Conservation (phyloP, 768 basidiomycete genomes). For the Suillus americanus region DNA sequence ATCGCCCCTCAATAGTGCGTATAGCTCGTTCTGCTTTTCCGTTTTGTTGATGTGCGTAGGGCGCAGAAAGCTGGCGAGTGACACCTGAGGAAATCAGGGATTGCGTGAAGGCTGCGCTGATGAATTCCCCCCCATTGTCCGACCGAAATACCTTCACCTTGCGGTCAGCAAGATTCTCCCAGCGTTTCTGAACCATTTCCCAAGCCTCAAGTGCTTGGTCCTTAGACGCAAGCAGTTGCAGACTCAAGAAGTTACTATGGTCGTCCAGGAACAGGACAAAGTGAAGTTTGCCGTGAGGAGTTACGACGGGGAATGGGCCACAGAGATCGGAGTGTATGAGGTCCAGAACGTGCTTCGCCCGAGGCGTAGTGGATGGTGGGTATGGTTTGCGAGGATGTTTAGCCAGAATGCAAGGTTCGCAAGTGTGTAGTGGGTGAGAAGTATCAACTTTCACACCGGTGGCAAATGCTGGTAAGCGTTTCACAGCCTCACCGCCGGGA, state of each 20-base stretch:
- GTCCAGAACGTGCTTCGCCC: neutral
- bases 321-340: neutral
- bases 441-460: no score
- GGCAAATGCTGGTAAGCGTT: no score
- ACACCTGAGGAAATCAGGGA: fast-evolving
- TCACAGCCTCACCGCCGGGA: no score
- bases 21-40: neutral
- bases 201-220: neutral
- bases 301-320: neutral
- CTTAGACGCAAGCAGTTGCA: neutral
- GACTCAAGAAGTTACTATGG: neutral
- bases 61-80: neutral
- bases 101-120: fast-evolving
- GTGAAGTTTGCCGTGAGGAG: neutral
- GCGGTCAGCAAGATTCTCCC: neutral
- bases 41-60: neutral
- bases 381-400: neutral
- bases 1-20: fast-evolving
- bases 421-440: no score
- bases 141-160: neutral
- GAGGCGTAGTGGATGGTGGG: neutral
- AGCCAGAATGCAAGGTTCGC: no score
- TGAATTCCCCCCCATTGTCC: neutral
- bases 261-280: neutral
- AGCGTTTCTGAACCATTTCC: neutral